Evolutionary conservation across 441 rosid species (phyloP), one percentile per base, ranked within the genome.

Genomic region (Eutrema salsugineum): DNA sequence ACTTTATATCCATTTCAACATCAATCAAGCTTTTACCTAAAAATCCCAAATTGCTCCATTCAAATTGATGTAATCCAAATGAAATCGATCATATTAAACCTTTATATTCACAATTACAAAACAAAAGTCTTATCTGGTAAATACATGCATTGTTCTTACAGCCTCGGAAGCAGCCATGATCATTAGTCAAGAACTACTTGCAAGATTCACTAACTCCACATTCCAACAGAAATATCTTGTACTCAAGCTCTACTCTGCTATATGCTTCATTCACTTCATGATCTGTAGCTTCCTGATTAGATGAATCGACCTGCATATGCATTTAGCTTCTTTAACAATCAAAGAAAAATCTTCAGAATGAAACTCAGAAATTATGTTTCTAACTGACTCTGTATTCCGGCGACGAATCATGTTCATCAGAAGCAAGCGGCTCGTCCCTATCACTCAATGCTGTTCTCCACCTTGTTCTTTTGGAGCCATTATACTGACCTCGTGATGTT

Each of bases 211-310:
- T 30, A 22, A 73, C 17, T 39, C 78, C 72, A 66, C 78, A 73
- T 30, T 73, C 78, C 53, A 43, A 39, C 3, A 73, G 33, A 39
- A 76, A 69, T 40, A 66, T 76, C 71, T 63, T 55, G 75, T 76
- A 76, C 39, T 76, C 79, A 2, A 56, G 65, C 70, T 63, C 75
- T 0, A 76, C 75, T 69, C 12, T 55, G 47, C 40, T 76, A 53
- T 58, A 48, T 55, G 53, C 71, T 63, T 63, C 53, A 27, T 61
- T 5, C 38, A 5, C 56, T 61, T 44, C 70, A 8, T n/a, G n/a
- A n/a, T 38, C 63, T 0, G 54, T 19, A 47, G 30, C 58, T 69
- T 75, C 66, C 39, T 62, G 27, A 22, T 53, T 16, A 11, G 20
- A 11, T 54, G 58, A 53, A 35, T 19, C 16, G 57, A 51, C 65